phyloP scores from a whole-genome alignment of 257 asterid species.

The Galeopsis tetrahit region DNA sequence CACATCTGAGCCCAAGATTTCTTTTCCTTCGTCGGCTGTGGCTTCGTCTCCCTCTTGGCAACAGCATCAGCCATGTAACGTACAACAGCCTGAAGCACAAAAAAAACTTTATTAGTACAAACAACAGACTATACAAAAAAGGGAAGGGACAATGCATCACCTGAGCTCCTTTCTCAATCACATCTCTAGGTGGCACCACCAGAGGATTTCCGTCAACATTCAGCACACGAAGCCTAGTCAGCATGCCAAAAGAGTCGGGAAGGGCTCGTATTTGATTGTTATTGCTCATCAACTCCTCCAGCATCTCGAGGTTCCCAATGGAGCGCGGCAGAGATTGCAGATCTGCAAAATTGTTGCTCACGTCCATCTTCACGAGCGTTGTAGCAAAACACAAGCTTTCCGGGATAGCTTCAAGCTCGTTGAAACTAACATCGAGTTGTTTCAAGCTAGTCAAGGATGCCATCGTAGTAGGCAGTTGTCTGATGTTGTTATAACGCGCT shows the following conservation, averaged over 20 bases:
- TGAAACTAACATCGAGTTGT: conserved; percentile 86
- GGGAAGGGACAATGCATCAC: conserved; percentile 35
- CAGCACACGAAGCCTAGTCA: conserved; percentile 52
- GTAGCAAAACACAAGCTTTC: conserved; percentile 95
- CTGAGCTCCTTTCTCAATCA: conserved; percentile 78
- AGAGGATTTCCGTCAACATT: conserved; percentile 86
- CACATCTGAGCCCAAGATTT: conserved; percentile 73
- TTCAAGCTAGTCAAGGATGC: conserved; percentile 70
- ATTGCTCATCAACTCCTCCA: conserved; percentile 79
- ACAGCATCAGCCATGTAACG: conserved; percentile 70
- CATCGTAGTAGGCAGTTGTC: conserved; percentile 86
- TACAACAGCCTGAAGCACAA: conserved; percentile 72
- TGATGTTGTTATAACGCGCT: conserved; percentile 73
- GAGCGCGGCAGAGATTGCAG: conserved; percentile 76
- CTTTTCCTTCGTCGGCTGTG: conserved; percentile 62
- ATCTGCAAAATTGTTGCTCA: conserved; percentile 91
- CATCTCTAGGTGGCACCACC: conserved; percentile 61
- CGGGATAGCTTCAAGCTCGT: conserved; percentile 78
- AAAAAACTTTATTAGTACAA: conserved; percentile 22
- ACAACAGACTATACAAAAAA: background rate
- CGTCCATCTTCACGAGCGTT: conserved; percentile 74
- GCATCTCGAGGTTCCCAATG: conserved; percentile 85
- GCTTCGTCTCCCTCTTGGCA: conserved; percentile 59
- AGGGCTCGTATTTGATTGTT: conserved; percentile 71
- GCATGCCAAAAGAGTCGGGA: conserved; percentile 89